Evolutionary conservation across 1,139 yeast species (phyloP), one percentile per base, ranked within the genome.

Genomic region (Hansenula anomala): DNA sequence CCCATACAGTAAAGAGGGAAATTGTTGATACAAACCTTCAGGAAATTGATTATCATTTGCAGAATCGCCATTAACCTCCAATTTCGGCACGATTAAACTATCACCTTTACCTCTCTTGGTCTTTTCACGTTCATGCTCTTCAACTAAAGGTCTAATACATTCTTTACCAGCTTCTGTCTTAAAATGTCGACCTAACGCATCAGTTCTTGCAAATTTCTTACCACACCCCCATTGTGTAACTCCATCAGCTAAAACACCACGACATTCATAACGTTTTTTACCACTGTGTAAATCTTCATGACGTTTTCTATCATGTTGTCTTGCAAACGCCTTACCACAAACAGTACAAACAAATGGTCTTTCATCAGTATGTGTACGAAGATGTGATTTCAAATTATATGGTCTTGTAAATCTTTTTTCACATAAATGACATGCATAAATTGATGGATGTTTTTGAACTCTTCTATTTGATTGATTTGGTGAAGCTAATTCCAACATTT

Each of bases 241-340:
- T 31, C 63, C 87, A 56, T 75, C 81, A 41, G 75, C 74, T 42
- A 87, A 64, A 10, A 66, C 60, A 0, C 97, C 97, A 45, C 74
- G 73, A 61, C 98, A 92, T 47, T 82, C 88, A 58, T 77, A 92
- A 55, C 84, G 76, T 67, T 88, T 90, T 59, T 86, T 92, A 4
- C 97, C 97, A 8, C 89, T 72, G 59, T 92, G 98, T 43, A 92
- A 68, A 45, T 88, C 95, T 58, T 90, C 97, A 57, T 92, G 98
- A 32, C 98, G 73, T 58, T 88, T 89, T 31, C 95, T 68, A 61
- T 92, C 98, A 56, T 92, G 97, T 56, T 89, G 96, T 42, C 98
- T 68, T 1, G 97, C 97, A 72, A 92, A 92, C 4, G 96, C 92
- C 61, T 89, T 88, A 9, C 94, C 94, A 63, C 98, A 92, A 7